Percentiles rank a stretch among this genome's conserved stretches.
Conservation (phyloP, 2,329 filamentous ascomycete species). For the Malbranchea zuffiana region DNA sequence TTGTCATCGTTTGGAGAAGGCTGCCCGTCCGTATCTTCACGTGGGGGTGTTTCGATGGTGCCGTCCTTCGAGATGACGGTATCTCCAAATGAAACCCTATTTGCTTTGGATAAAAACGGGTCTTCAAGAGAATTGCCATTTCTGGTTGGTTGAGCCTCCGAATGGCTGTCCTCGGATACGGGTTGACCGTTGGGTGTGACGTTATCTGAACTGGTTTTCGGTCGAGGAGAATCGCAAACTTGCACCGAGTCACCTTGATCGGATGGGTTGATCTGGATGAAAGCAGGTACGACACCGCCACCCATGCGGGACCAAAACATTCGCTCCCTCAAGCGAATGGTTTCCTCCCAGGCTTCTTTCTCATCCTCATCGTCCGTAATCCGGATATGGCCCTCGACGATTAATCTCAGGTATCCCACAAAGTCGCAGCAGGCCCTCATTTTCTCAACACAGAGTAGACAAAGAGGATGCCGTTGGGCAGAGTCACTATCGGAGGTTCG, state of each 20-base stretch:
- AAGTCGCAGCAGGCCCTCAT: slow-evolving; percentile 87
- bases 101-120: slow-evolving; percentile 16
- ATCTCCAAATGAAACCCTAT: slow-evolving; percentile 14
- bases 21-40: background rate
- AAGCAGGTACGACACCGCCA: slow-evolving; percentile 71
- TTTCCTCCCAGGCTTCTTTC: slow-evolving; percentile 88
- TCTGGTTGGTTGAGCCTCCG: background rate
- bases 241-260: slow-evolving; percentile 10
- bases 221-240: slow-evolving; percentile 1
- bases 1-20: background rate
- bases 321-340: slow-evolving; percentile 73
- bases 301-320: slow-evolving; percentile 97
- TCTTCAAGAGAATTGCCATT: slow-evolving; percentile 10
- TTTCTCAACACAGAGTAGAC: slow-evolving; percentile 72
- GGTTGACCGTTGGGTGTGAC: background rate
- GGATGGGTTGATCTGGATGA: slow-evolving; percentile 23
- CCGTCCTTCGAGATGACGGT: slow-evolving; percentile 12
- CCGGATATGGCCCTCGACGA: slow-evolving; percentile 86
- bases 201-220: slow-evolving; percentile 2
- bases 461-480: slow-evolving; percentile 80
- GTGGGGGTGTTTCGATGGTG: slow-evolving; percentile 7
- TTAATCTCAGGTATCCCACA: slow-evolving; percentile 77
- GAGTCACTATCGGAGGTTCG: slow-evolving; percentile 76
- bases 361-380: slow-evolving; percentile 74
- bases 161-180: background rate